Evolutionary conservation across 495 filamentous ascomycete genomes (phyloP), one percentile per base, ranked within the genome.

Genomic region (Schizothecium vesticola): DNA sequence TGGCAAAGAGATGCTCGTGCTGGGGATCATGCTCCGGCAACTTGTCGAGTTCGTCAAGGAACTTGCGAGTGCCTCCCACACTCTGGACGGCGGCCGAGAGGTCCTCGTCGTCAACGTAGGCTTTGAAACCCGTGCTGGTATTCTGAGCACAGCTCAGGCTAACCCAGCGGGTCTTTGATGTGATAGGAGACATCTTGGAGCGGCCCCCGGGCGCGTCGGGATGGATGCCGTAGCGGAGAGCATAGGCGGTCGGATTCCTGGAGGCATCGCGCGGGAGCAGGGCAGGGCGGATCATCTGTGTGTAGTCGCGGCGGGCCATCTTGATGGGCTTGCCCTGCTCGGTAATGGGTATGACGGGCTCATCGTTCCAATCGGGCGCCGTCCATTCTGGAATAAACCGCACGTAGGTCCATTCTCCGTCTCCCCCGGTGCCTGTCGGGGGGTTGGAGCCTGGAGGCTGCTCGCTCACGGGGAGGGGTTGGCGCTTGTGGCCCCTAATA

Each of bases 171-270:
- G 72, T 77, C 1, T 43, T 11, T 10, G 78, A 72, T 11, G 63
- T 33, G 21, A 70, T 70, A 3, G 79, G 79, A 10, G 78, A 80
- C 33, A 76, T 67, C 57, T 75, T 73, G 13, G 78, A 80, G 9
- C 79, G 76, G 21, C 76, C 78, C 5, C 70, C 65, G 5, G 51
- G 26, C 6, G 36, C 71, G 22, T 74, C 73, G 1, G 72, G 71
- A 22, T 76, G 69, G 12, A 81, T 78, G 3, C 79, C 79, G 25
- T 70, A 80, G 1, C 78, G 74, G 23, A 33, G 61, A 10, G 79
- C 78, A 60, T 76, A 81, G 1, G 66, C 57, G 1, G 79, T 80
- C 13, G 79, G 78, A 3, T 69, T 65, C 6, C 62, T 68, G 8
- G 68, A 8, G 0, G 3, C 12, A 55, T 81, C 79, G 1, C 25